Base-by-base conservation (phyloP, 2,329 filamentous ascomycete species). In the Emericellopsis atlantica region DNA sequence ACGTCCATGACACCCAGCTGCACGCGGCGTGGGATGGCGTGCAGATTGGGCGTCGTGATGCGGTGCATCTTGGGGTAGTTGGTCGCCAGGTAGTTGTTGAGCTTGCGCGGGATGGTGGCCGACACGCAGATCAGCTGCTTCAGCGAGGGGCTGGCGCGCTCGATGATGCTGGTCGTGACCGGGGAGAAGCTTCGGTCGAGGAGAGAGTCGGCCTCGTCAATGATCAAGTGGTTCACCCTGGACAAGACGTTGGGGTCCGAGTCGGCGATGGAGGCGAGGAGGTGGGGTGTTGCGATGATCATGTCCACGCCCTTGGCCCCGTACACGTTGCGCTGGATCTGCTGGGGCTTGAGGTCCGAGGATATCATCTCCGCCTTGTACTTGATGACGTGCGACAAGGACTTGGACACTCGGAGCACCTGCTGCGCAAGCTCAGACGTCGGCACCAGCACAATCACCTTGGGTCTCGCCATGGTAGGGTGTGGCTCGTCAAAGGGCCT, bases 171-270 rank as follows among this genome's bases (percentile, higher is more conserved):
- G 10, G 77, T 83, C 0, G 92, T 96, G 21, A 82, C 79, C 1
- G 86, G 81, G 4, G 84, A 75, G 65, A 98, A 98, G 44, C 87
- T 93, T 43, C 88, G 84, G 62, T 98, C 93, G 49, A 98, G 76
- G 9, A 98, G 76, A 4, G 89, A 95, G 62, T 98, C 92, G 1
- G 93, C 93, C 66, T 98, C 93, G 56, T 98, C 93, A 38, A 95
- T 72, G 44, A 98, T 74, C 10, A 98, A 72, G 56, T 96, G 86
- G 2, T 77, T 80, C 44, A 96, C 89, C 11, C 87, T 82, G n/a
- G 86, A 89, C 31, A 98, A 76, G 45, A 98, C 80, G 53, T 95
- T 90, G 10, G 92, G 92, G 49, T 95, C 88, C 16, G 79, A 81
- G 48, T 94, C 79, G 11, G 86, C 86, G 54, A 98, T 92, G 45